Evolutionary conservation across 164 flowering plant species (phyloP).

Genomic region (Litsea cubeba): DNA sequence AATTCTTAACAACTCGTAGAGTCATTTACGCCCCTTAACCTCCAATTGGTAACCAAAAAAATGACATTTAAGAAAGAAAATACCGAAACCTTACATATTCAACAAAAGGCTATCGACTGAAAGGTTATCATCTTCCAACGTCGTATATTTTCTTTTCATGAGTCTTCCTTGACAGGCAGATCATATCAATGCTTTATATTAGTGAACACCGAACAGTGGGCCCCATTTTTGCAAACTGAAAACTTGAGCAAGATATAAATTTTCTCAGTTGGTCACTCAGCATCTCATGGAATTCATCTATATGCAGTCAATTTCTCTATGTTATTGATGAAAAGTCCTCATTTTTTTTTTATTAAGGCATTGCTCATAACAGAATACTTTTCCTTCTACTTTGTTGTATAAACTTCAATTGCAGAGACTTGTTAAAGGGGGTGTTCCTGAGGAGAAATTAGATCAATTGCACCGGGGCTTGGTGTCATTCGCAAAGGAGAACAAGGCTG

Average conservation of each 20-base stretch:
- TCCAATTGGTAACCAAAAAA: no score
- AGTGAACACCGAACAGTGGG: neutral
- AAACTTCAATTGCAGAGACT: slow-evolving; percentile 51
- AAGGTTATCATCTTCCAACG: no score
- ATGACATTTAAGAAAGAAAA: no score
- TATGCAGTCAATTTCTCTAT: no score
- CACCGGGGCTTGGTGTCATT: slow-evolving; percentile 53
- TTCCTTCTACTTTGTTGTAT: neutral
- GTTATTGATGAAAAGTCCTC: no score
- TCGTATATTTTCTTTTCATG: neutral
- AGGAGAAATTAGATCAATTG: slow-evolving; percentile 29
- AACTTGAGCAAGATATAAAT: neutral
- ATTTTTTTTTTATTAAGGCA: neutral
- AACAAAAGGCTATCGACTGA: no score
- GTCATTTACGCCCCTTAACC: no score
- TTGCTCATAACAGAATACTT: neutral
- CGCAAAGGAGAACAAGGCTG: slow-evolving; percentile 33
- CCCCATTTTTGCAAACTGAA: neutral
- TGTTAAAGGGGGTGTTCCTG: slow-evolving; percentile 48
- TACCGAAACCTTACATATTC: no score
- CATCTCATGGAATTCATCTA: no score
- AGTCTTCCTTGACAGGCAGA: neutral
- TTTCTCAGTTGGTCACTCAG: no score
- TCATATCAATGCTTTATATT: neutral
- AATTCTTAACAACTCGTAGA: no score